Percentiles rank a stretch among this genome's conserved stretches.
Conservation (phyloP, 2,329 filamentous ascomycete genomes). For the Pseudogymnoascus sp. region DNA sequence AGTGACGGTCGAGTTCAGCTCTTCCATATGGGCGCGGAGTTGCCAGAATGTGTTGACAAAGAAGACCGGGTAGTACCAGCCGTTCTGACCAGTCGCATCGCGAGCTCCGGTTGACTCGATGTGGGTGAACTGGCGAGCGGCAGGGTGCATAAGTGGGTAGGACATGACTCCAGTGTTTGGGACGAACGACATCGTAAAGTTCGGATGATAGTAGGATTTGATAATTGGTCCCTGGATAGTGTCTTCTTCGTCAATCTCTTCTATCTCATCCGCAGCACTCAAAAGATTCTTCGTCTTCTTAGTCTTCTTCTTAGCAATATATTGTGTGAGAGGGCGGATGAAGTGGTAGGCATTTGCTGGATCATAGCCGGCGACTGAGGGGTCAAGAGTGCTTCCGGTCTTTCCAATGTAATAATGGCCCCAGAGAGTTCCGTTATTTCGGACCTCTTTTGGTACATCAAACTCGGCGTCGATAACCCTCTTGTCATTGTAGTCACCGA, state of each 20-base stretch:
- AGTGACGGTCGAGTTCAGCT: slow-evolving; percentile 83
- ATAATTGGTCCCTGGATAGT: slow-evolving; percentile 59
- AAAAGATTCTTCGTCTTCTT: slow-evolving; percentile 83
- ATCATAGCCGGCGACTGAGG: slow-evolving; percentile 64
- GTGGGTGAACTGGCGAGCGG: slow-evolving; percentile 67
- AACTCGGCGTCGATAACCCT: slow-evolving; percentile 72
- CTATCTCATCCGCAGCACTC: slow-evolving; percentile 41
- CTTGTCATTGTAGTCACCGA: slow-evolving; percentile 72
- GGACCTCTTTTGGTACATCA: slow-evolving; percentile 67
- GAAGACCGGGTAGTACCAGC: slow-evolving; percentile 87
- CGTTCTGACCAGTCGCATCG: slow-evolving; percentile 76
- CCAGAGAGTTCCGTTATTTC: slow-evolving; percentile 89
- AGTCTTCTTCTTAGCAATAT: slow-evolving; percentile 83
- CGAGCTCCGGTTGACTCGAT: slow-evolving; percentile 74
- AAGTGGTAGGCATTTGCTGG: slow-evolving; percentile 73
- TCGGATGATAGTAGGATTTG: slow-evolving; percentile 87
- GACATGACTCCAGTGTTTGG: slow-evolving; percentile 67
- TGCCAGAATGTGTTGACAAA: slow-evolving; percentile 98
- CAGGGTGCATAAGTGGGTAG: slow-evolving; percentile 61
- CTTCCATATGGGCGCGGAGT: slow-evolving; percentile 79
- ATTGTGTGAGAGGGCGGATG: slow-evolving; percentile 76
- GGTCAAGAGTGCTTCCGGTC: slow-evolving; percentile 68
- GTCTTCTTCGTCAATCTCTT: slow-evolving; percentile 41
- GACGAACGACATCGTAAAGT: slow-evolving; percentile 82
- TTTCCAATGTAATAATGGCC: slow-evolving; percentile 88